Evolutionary conservation across 306 rosid genomes (phyloP).

Genomic region (Dryas octopetala): DNA sequence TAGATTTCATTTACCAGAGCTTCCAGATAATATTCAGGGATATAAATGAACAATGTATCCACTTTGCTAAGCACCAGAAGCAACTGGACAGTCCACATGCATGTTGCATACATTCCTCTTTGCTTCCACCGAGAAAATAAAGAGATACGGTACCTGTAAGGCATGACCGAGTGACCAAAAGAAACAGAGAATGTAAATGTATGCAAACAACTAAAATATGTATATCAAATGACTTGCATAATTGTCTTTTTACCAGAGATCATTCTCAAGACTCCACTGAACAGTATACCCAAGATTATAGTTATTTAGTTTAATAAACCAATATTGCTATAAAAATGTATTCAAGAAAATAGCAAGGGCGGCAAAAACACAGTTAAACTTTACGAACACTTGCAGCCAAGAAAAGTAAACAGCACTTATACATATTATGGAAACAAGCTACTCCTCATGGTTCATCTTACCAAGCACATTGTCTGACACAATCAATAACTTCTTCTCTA

Average conservation of each 20-base stretch:
- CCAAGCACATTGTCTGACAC: conserved; percentile 74
- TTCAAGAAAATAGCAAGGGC: not conserved
- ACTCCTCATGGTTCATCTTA: conserved; percentile 35
- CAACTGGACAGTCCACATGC: conserved; percentile 97
- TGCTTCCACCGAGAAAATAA: conserved; percentile 85
- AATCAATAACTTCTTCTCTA: conserved; percentile 72
- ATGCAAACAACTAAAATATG: conserved; percentile 9
- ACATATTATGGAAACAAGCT: conserved; percentile 18
- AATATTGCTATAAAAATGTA: not conserved
- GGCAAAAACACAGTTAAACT: not conserved
- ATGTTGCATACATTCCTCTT: conserved; percentile 96
- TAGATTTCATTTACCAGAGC: conserved; percentile 62
- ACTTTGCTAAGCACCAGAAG: conserved; percentile 85
- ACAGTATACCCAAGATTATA: not conserved
- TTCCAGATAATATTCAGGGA: conserved; percentile 90
- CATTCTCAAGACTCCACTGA: not conserved
- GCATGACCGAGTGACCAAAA: conserved; percentile 21
- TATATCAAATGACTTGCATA: not conserved
- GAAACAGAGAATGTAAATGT: not conserved
- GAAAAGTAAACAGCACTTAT: conserved; percentile 3
- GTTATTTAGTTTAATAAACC: not conserved
- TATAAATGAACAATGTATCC: conserved; percentile 67
- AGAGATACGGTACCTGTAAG: conserved; percentile 76
- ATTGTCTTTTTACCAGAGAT: not conserved
- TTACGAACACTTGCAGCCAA: not conserved